Conservation (phyloP, 1,284 basidiomycete species). For the Microbotryum silenes-acaulis region DNA sequence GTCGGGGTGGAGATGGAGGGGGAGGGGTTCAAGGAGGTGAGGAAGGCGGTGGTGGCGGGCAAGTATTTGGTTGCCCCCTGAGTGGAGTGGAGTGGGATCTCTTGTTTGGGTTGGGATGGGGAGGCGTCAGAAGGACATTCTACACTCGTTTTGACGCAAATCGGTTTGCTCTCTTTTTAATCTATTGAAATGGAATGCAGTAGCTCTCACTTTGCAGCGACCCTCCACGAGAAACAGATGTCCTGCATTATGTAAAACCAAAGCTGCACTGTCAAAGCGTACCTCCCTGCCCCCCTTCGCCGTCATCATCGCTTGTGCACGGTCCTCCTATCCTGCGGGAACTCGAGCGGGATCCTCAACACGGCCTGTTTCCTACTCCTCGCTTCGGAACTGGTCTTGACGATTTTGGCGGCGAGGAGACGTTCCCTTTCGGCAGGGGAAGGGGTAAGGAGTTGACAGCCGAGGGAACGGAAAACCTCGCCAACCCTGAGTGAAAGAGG, state of each 20-base stretch:
- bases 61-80: conserved; percentile 40
- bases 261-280: too few relatives aligned
- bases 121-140: too few relatives aligned
- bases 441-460: conserved; percentile 61
- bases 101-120: too few relatives aligned
- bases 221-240: too few relatives aligned
- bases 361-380: conserved; percentile 55
- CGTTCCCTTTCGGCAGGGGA: conserved; percentile 48
- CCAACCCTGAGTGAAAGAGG: conserved; percentile 6
- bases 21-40: conserved; percentile 38
- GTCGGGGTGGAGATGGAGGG: conserved; percentile 41
- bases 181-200: too few relatives aligned
- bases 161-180: too few relatives aligned
- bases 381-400: conserved; percentile 17
- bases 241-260: too few relatives aligned
- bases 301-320: conserved; percentile 39
- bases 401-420: conserved; percentile 14
- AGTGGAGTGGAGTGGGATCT: not conserved
- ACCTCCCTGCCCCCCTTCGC: too few relatives aligned
- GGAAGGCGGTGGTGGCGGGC: conserved; percentile 36
- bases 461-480: conserved; percentile 45
- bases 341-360: conserved; percentile 64
- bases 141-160: too few relatives aligned
- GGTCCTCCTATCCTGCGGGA: conserved; percentile 54
- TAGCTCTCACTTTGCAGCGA: too few relatives aligned